Base-by-base conservation (phyloP, 176 grass and related monocot genomes). In the Phoenix roebelenii region DNA sequence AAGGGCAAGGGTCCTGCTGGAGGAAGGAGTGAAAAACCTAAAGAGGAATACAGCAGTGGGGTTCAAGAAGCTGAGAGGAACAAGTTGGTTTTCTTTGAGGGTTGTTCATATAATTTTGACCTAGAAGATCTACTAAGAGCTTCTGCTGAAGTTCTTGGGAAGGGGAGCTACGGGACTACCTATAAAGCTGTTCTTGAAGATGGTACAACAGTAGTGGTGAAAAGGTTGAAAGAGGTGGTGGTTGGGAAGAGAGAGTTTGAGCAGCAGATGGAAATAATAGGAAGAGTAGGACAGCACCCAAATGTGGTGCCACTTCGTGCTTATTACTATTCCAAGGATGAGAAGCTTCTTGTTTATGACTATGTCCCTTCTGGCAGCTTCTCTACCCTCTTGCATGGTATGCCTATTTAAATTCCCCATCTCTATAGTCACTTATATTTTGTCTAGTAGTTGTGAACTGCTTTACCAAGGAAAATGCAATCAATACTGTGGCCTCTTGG, bases 161-260 rank as follows among this genome's bases (percentile, higher is more conserved):
- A 44, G 39, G 59, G 59, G 39, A 61, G 24, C 48, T 25, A 48
- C 15, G 59, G 59, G 26, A 48, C 29, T 9, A 48, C 59, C 18
- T 61, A 61, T 61, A 61, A 61, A 61, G 59, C 59, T 61, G 59
- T 61, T 48, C 59, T 61, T 17, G 59, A 61, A 61, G 59, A 61
- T 61, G 29, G 59, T 44, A 39, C 26, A 61, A 48, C 59, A 18
- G 59, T 61, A 7, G 59, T 61, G 7, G 59, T 61, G 28, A 61
- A 61, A 30, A 32, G 59, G 28, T 39, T 61, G 59, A 61, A 61
- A 18, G 59, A 61, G 24, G 59, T 48, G 39, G 24, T 44, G 12
- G 18, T 61, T 16, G 59, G 59, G 39, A 61, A 61, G 59, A 44
- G 59, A 61, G 59, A 61, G 59, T 61, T 48, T 44, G 59, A 61